Percentiles rank a stretch among this genome's conserved stretches.
Conservation (phyloP, 345 rosid species). For the Fremontodendron californicum region DNA sequence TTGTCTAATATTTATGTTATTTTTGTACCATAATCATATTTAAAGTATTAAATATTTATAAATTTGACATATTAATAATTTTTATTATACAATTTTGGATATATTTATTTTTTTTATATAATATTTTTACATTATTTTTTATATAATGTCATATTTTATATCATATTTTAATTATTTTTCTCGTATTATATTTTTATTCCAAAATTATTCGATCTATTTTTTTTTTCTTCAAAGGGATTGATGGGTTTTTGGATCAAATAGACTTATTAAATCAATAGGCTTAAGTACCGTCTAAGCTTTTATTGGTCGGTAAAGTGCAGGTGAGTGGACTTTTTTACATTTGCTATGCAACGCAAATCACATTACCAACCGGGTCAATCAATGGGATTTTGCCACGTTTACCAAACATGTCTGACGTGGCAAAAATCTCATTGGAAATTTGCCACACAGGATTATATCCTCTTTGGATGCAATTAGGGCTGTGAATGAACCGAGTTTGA, state of each 20-base stretch:
- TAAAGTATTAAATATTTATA: too few relatives aligned
- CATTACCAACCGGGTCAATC: neutral
- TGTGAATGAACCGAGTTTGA: too few relatives aligned
- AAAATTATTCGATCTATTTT: too few relatives aligned
- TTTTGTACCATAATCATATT: too few relatives aligned
- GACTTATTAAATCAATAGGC: neutral
- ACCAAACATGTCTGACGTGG: neutral
- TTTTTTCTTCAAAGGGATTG: neutral
- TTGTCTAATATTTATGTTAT: too few relatives aligned
- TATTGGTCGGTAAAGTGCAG: slow-evolving; percentile 32
- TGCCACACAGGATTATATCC: neutral
- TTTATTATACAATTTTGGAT: too few relatives aligned
- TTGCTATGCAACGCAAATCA: neutral
- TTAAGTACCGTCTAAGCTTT: slow-evolving; percentile 28
- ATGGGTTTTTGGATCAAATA: too few relatives aligned
- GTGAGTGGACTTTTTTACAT: slow-evolving; percentile 10
- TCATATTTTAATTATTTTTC: too few relatives aligned
- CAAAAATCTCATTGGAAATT: neutral
- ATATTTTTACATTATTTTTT: too few relatives aligned
- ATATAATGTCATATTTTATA: too few relatives aligned
- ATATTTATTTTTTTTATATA: neutral
- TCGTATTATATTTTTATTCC: too few relatives aligned
- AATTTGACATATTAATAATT: too few relatives aligned
- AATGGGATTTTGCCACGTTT: neutral
- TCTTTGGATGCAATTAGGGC: neutral